A percentile compares a stretch with the other conserved stretches of the same genome.
These are phyloP conservation scores for Mycena olivaceomarginata DNA, from an alignment of 768 basidiomycete species.

Conservation along the genomic window DNA sequence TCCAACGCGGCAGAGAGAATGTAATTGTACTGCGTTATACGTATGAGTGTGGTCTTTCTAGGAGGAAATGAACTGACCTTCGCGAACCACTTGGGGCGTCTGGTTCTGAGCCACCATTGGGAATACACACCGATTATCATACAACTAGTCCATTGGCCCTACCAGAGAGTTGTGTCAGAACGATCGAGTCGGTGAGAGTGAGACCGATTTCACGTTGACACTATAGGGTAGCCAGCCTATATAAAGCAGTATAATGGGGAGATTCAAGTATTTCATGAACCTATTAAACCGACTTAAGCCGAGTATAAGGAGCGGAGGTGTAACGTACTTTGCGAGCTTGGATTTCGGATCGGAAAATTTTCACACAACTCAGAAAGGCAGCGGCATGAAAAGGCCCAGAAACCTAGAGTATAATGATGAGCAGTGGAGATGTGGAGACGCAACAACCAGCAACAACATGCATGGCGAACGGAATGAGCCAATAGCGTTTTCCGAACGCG, in stretches of 20 bases:
- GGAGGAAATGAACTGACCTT: slow-evolving; percentile 54
- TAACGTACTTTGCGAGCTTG: slow-evolving; percentile 55
- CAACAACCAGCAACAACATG: slow-evolving; percentile 39
- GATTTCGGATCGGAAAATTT: slow-evolving; percentile 58
- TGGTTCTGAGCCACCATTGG: slow-evolving; percentile 69
- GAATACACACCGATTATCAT: slow-evolving; percentile 68
- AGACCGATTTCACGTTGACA: slow-evolving; percentile 59
- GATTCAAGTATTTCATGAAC: slow-evolving; percentile 64
- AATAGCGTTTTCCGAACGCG: slow-evolving; percentile 67
- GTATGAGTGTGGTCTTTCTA: neutral
- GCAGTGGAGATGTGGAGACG: neutral
- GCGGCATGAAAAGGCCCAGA: slow-evolving; percentile 68
- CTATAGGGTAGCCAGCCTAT: slow-evolving; percentile 69
- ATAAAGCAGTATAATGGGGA: slow-evolving; percentile 66
- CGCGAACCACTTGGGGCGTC: slow-evolving; percentile 65
- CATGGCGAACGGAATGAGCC: slow-evolving; percentile 69
- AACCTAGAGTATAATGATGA: slow-evolving; percentile 47
- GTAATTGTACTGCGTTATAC: slow-evolving; percentile 60
- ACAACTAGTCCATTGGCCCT: slow-evolving; percentile 71
- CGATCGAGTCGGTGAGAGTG: neutral
- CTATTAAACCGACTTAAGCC: neutral
- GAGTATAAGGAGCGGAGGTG: slow-evolving; percentile 53
- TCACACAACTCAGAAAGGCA: slow-evolving; percentile 70
- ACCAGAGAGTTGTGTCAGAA: neutral
- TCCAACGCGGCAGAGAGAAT: slow-evolving; percentile 69